Evolutionary conservation across 108 stramenopile species (phyloP).

Genomic region (Nitzschia sp.): DNA sequence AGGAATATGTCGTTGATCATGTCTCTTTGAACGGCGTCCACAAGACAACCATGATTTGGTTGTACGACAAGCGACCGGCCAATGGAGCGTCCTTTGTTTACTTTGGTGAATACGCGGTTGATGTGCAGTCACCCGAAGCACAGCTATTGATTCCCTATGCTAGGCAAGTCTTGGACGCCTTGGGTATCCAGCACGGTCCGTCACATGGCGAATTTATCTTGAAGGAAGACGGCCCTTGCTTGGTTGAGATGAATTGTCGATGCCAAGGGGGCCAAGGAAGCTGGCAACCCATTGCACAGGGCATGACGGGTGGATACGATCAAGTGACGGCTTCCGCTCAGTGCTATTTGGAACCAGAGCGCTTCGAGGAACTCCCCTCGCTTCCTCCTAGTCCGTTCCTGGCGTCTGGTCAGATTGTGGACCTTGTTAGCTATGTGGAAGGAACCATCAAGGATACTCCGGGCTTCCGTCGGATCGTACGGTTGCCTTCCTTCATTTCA

Average conservation of each 20-base stretch:
- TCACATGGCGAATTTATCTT: constrained; percentile 79
- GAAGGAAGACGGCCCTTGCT: constrained; percentile 76
- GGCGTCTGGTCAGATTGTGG: constrained; percentile 39
- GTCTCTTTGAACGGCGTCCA: constrained; percentile 74
- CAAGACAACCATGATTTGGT: constrained; percentile 84
- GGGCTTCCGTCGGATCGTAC: constrained; percentile 52
- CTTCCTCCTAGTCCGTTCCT: constrained; percentile 41
- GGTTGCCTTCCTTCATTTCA: constrained; percentile 54
- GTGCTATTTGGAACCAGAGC: constrained; percentile 70
- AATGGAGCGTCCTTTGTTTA: constrained; percentile 83
- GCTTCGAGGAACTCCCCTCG: constrained; percentile 49
- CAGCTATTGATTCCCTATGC: constrained; percentile 59
- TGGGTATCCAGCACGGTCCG: constrained; percentile 48
- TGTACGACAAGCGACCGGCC: constrained; percentile 87
- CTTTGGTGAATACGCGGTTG: constrained; percentile 54
- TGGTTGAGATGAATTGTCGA: constrained; percentile 84
- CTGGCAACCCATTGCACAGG: constrained; percentile 67
- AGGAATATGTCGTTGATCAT: constrained; percentile 79
- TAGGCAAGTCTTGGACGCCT: constrained; percentile 44
- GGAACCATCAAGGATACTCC: constrained; percentile 54
- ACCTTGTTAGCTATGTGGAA: constrained; percentile 48
- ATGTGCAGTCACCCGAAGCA: constrained; percentile 42
- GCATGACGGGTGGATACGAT: constrained; percentile 61
- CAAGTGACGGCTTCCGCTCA: constrained; percentile 67
- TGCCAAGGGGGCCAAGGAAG: constrained; percentile 91